Percentiles rank a stretch among this genome's conserved stretches.
Evolutionary conservation across 257 asterid species (phyloP).

Genomic region (Rauvolfia tetraphylla): DNA sequence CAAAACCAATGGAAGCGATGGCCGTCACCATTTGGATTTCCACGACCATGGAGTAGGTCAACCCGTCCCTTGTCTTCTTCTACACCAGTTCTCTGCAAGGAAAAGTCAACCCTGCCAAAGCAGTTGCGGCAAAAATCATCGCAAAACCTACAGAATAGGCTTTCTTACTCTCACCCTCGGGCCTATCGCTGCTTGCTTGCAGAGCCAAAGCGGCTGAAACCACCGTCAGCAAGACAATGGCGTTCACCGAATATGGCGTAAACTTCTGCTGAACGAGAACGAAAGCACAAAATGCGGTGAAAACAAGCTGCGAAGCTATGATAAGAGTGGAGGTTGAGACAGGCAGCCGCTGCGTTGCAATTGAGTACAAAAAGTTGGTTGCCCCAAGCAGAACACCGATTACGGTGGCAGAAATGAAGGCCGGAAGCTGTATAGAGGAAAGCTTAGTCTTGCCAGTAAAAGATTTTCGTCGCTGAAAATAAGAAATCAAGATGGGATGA

Average conservation of each 20-base stretch:
- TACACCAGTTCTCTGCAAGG: slow-evolving; percentile 26
- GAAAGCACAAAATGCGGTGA: neutral
- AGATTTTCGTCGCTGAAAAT: neutral
- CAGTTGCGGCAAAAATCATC: slow-evolving; percentile 19
- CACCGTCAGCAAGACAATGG: neutral
- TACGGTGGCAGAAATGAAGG: neutral
- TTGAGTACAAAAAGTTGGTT: neutral
- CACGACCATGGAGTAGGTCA: slow-evolving; percentile 20
- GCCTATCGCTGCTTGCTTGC: slow-evolving; percentile 19
- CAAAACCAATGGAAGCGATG: slow-evolving; percentile 17
- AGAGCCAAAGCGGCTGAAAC: slow-evolving; percentile 28
- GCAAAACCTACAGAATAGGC: slow-evolving; percentile 21
- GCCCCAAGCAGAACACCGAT: neutral
- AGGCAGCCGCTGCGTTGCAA: neutral
- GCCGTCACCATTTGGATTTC: slow-evolving; percentile 19
- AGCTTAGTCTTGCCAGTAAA: neutral
- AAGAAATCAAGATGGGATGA: neutral
- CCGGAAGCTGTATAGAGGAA: neutral
- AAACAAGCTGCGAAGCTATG: neutral
- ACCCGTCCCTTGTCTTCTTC: slow-evolving; percentile 17
- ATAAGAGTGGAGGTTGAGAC: neutral
- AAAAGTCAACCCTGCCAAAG: slow-evolving; percentile 19
- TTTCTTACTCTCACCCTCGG: slow-evolving; percentile 12
- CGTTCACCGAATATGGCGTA: neutral
- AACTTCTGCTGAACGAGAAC: slow-evolving; percentile 4